Conservation (phyloP, 495 filamentous ascomycete species). For the Baudoinia panamericana region DNA sequence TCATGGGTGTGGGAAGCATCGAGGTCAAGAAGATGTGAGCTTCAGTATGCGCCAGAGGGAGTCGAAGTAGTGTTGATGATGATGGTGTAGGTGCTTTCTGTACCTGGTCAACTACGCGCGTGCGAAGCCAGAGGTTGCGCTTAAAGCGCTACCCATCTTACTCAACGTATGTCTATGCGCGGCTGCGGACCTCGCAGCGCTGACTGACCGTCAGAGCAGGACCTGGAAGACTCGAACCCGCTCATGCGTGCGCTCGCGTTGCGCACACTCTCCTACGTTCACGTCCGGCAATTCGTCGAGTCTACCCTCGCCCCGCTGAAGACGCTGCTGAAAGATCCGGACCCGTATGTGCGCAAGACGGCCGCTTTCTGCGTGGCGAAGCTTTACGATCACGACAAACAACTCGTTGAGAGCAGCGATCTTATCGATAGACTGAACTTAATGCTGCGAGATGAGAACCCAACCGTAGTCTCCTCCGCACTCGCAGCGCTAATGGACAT, state of each 20-base stretch:
- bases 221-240: constrained; percentile 88
- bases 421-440: constrained; percentile 84
- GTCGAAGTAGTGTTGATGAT: background rate
- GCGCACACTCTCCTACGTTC: constrained; percentile 92
- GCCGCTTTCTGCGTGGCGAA: constrained; percentile 95
- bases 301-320: constrained; percentile 76
- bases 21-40: constrained; percentile 99
- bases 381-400: constrained; percentile 88
- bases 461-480: constrained; percentile 90
- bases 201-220: constrained; percentile 36
- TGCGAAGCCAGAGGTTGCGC: constrained; percentile 84
- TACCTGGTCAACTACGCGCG: constrained; percentile 95
- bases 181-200: background rate
- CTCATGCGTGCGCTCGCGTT: constrained; percentile 86
- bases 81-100: constrained; percentile 68
- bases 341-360: constrained; percentile 97
- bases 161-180: constrained; percentile 47
- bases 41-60: too few relatives aligned
- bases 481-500: constrained; percentile 92
- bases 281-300: constrained; percentile 92
- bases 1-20: constrained; percentile 84
- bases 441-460: constrained; percentile 89
- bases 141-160: constrained; percentile 83
- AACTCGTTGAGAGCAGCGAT: constrained; percentile 78
- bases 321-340: constrained; percentile 66